Base-by-base conservation (phyloP, 73 alveolate species). In the Uronychia binucleata region DNA sequence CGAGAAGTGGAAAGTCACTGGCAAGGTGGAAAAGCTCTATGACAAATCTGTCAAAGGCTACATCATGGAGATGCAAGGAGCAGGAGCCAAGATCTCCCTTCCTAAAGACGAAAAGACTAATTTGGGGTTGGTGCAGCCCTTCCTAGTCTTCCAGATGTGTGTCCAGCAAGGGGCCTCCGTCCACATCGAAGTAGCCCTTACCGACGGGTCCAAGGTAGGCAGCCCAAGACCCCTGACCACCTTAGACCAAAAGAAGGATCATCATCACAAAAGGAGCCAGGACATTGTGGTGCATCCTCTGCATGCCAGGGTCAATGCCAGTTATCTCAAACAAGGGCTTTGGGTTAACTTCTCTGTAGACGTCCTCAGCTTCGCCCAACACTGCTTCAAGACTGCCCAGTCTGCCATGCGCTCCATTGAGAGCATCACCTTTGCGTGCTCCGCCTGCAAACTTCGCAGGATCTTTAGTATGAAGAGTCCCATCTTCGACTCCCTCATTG, bases 391-490 rank as follows among this genome's bases (percentile, higher is more conserved):
- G 82, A 88, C 89, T 32, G 83, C 79, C 33, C 82, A 89, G 57
- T 88, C 67, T 5, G n/a, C 67, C 19, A 5, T 94, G 85, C 75
- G 99, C 78, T 89, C 97, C 30, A 85, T 95, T 26, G 99, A 95
- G 59, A 77, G 80, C 59, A 89, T 95, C 28, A 77, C 92, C 13
- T 76, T 95, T 28, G 78, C 96, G 67, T 46, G 67, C 27, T 91
- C 95, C 82, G 81, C 96, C 35, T 94, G 98, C 77, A 93, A 94
- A 85, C 88, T 95, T 14, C 88, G 98, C 76, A 88, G 88, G 80
- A 89, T 95, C 29, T 95, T 94, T 86, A 91, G 97, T 0, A 95
- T 95, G 99, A 93, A 93, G 88, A 91, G 88, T 34, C 97, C 99
- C 14, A 31, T 94, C 28, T 85, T 33, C 33, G 97, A 86, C 59